Conservation (phyloP, 129 eudicot genomes). For the Artemisia annua region DNA sequence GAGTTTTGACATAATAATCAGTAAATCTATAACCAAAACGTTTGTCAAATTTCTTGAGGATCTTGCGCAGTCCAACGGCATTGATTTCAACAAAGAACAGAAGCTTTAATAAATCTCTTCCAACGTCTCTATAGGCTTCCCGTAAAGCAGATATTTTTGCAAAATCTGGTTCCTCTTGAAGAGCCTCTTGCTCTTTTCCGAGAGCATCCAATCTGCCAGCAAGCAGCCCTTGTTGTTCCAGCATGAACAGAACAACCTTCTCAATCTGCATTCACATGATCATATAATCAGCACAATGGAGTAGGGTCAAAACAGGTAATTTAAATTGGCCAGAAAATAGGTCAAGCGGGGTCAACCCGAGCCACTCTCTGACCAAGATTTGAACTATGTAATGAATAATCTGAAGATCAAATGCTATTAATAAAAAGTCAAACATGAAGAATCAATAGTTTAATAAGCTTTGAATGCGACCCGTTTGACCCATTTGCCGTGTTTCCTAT, state of each 20-base stretch:
- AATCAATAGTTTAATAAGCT: too few species aligned
- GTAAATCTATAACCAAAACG: constrained; percentile 85
- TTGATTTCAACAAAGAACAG: constrained; percentile 77
- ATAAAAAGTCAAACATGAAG: too few species aligned
- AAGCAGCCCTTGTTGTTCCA: constrained; percentile 95
- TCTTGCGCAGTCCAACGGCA: constrained; percentile 88
- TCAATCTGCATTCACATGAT: constrained; percentile 61
- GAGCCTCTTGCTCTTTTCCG: constrained; percentile 60
- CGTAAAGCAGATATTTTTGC: constrained; percentile 59
- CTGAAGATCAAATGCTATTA: too few species aligned
- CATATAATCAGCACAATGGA: not conserved
- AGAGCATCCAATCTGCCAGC: constrained; percentile 71
- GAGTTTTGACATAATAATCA: constrained; percentile 89
- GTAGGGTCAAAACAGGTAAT: not conserved
- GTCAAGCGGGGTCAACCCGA: not conserved
- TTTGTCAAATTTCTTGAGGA: constrained; percentile 96
- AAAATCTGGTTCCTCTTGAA: constrained; percentile 71
- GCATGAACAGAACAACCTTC: constrained; percentile 76
- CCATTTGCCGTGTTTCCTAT: not conserved
- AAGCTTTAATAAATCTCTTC: constrained; percentile 78
- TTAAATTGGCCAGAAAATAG: not conserved
- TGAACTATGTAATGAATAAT: too few species aligned
- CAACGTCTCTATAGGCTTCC: constrained; percentile 85
- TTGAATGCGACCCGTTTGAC: not conserved
- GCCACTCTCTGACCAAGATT: not conserved